These are phyloP conservation scores for Volvox carteri DNA, from an alignment of 163 green algal species.

Conservation along the genomic window DNA sequence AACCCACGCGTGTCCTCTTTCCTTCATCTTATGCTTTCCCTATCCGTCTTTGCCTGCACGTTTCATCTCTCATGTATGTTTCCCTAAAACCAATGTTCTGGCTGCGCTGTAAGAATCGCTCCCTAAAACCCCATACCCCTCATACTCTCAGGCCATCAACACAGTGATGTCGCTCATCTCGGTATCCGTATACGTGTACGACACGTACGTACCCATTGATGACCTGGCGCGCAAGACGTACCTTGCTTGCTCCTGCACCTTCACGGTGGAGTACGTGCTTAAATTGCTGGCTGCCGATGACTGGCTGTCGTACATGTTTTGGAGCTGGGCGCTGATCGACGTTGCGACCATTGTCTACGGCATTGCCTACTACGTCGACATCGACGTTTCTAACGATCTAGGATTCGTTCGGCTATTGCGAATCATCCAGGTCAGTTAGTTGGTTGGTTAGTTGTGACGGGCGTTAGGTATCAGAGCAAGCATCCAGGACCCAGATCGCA, in stretches of 20 bases:
- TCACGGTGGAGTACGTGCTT: conserved; percentile 50
- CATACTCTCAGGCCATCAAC: conserved; percentile 5
- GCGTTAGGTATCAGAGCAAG: not conserved
- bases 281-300: conserved; percentile 44
- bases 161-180: not conserved
- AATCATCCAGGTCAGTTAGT: conserved; percentile 26
- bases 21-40: no score
- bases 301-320: conserved; percentile 37
- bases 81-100: not conserved
- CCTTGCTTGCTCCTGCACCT: conserved; percentile 38
- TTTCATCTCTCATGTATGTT: not conserved
- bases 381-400: not conserved
- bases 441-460: not conserved
- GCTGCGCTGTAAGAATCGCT: not conserved
- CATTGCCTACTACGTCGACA: not conserved
- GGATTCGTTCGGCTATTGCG: conserved; percentile 41
- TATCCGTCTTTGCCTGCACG: no score
- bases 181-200: conserved; percentile 42
- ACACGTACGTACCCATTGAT: conserved; percentile 47
- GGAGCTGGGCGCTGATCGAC: conserved; percentile 50
- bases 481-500: no score
- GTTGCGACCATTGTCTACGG: conserved; percentile 50
- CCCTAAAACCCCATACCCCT: not conserved
- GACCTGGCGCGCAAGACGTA: conserved; percentile 1
- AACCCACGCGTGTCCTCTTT: no score